These are phyloP conservation scores for Phyllosticta paracitricarpa DNA, from an alignment of 2,329 filamentous ascomycete genomes.

Conservation along the genomic window DNA sequence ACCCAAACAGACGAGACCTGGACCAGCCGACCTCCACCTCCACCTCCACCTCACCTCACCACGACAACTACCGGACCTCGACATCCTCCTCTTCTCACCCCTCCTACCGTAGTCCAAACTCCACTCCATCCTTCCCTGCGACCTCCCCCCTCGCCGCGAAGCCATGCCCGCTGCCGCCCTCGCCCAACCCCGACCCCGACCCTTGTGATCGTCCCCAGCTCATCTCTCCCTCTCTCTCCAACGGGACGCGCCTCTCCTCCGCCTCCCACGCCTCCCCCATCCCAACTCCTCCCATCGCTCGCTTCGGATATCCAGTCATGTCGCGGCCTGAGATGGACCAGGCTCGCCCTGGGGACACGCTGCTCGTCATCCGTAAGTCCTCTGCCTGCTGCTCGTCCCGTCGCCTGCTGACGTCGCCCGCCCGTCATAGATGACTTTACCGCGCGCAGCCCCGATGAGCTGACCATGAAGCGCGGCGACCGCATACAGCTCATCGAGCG, in stretches of 20 bases:
- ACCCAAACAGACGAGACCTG: no score
- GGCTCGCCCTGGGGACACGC: slow-evolving; percentile 54
- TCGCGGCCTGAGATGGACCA: slow-evolving; percentile 35
- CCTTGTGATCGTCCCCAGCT: not conserved
- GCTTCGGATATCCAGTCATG: not conserved
- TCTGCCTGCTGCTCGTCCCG: not conserved
- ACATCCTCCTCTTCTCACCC: not conserved
- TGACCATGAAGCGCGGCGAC: slow-evolving; percentile 77
- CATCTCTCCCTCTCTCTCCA: not conserved
- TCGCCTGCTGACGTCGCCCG: slow-evolving; percentile 10
- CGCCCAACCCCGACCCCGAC: not conserved
- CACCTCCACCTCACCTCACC: no score
- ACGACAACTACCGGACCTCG: not conserved
- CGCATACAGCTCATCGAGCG: slow-evolving; percentile 74
- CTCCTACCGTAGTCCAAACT: no score
- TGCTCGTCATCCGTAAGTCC: slow-evolving; percentile 62
- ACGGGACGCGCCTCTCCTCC: not conserved
- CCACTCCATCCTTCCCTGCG: not conserved
- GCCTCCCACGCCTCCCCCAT: not conserved
- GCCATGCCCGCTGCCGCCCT: not conserved
- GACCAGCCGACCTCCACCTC: not conserved
- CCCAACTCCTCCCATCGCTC: not conserved
- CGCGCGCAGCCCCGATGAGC: slow-evolving; percentile 84
- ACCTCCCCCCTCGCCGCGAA: not conserved
- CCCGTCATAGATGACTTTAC: slow-evolving; percentile 68